A percentile compares a stretch with the other conserved stretches of the same genome.
Conservation (phyloP, 2,329 filamentous ascomycete genomes). For the Nectriaceae sp. region DNA sequence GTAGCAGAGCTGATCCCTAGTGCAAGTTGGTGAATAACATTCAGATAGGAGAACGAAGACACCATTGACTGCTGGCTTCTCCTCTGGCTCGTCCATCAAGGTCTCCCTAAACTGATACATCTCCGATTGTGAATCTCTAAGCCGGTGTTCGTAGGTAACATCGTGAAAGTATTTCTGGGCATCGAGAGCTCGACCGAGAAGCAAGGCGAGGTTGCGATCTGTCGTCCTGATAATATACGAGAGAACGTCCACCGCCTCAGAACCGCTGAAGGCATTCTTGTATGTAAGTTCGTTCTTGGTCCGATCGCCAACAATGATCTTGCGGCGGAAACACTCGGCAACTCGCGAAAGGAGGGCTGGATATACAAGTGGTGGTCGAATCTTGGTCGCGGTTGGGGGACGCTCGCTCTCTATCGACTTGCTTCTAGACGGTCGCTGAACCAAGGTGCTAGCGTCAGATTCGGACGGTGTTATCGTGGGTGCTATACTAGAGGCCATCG, state of each 20-base stretch:
- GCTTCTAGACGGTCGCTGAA: conserved; percentile 59
- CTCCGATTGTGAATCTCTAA: conserved; percentile 91
- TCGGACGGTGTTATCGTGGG: conserved; percentile 69
- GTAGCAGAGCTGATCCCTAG: conserved; percentile 92
- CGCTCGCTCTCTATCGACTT: conserved; percentile 57
- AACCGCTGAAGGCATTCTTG: conserved; percentile 94
- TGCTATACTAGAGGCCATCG: conserved; percentile 84
- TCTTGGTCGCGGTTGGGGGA: conserved; percentile 60
- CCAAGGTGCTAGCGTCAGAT: conserved; percentile 49
- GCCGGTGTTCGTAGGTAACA: conserved; percentile 93
- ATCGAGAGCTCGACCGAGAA: conserved; percentile 88
- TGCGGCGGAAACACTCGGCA: conserved; percentile 86
- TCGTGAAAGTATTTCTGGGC: conserved; percentile 99
- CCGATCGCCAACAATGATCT: conserved; percentile 82
- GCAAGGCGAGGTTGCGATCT: conserved; percentile 88
- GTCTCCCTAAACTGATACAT: conserved; percentile 97
- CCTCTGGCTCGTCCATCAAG: conserved; percentile 79
- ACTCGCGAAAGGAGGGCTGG: conserved; percentile 92
- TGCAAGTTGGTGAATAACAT: conserved; percentile 98
- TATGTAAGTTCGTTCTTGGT: conserved; percentile 97
- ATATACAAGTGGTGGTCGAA: conserved; percentile 82
- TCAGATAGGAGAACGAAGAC: conserved; percentile 96
- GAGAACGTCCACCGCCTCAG: conserved; percentile 92
- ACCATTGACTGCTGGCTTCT: conserved; percentile 77
- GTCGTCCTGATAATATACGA: conserved; percentile 97